phyloP scores from a whole-genome alignment of 495 filamentous ascomycete species.

The Penicillium subrubescens region DNA sequence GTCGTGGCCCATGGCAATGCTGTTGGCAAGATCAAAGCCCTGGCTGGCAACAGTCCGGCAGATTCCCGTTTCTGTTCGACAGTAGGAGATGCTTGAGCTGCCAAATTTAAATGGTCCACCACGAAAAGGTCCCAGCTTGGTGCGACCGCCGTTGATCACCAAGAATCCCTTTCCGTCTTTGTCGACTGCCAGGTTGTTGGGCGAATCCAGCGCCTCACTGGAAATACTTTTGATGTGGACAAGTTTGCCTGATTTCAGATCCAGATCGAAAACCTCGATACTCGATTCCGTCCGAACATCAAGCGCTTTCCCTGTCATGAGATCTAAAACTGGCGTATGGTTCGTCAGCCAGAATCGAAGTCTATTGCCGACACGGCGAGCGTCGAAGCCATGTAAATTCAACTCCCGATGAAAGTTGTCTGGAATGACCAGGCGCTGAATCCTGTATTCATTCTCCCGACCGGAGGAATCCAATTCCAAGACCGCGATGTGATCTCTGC shows the following conservation, averaged over 20 bases:
- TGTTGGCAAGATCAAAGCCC: slow-evolving; percentile 9
- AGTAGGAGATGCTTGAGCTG: slow-evolving; percentile 8
- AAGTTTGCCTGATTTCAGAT: background rate
- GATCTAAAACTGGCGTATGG: slow-evolving; percentile 6
- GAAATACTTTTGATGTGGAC: slow-evolving; percentile 8
- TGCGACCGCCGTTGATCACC: slow-evolving; percentile 13
- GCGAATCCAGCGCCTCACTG: slow-evolving; percentile 10
- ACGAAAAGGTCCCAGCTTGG: slow-evolving; percentile 7
- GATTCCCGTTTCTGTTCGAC: slow-evolving; percentile 10
- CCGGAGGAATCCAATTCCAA: slow-evolving; percentile 15
- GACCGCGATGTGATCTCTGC: slow-evolving; percentile 13
- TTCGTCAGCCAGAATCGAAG: slow-evolving; percentile 21
- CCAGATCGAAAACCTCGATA: slow-evolving; percentile 16
- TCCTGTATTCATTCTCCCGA: slow-evolving; percentile 6
- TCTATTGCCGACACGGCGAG: background rate
- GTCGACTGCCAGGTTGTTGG: slow-evolving; percentile 16
- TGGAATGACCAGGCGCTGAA: slow-evolving; percentile 5
- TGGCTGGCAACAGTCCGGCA: slow-evolving; percentile 7
- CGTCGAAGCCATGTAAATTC: slow-evolving; percentile 16
- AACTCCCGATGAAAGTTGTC: background rate
- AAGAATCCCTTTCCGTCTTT: slow-evolving; percentile 4
- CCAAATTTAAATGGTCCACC: background rate
- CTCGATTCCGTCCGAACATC: slow-evolving; percentile 8
- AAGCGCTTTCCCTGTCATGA: slow-evolving; percentile 5
- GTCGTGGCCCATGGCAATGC: slow-evolving; percentile 5